Evolutionary conservation across 1,284 basidiomycete species (phyloP), one percentile per base, ranked within the genome.

Genomic region (Malassezia yamatoensis): DNA sequence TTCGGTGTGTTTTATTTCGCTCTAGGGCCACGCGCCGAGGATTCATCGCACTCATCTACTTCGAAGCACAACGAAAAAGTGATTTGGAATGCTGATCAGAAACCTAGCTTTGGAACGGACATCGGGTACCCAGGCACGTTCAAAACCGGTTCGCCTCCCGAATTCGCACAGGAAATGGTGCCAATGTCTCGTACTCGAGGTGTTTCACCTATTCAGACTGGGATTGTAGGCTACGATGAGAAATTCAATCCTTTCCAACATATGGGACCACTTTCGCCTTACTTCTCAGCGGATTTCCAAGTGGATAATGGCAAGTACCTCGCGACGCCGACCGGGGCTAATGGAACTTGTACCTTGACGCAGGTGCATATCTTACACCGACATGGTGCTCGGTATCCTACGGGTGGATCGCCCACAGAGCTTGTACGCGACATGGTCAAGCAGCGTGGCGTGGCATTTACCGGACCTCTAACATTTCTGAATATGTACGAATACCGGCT

Each of bases 191-290:
- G 50, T 9, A 68, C 65, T 9, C 53, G 68, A 18, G 69, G 68
- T 8, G 54, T 60, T 0, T 60, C 60, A 1, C 67, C 70, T 16
- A 66, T 72, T 24, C 64, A 70, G 45, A 72, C 69, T 33, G 43
- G 52, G 41, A 54, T 72, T 9, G 64, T 70, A 0, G 59, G 62
- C 21, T 60, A 63, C n/a, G 59, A 55, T 18, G 15, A 18, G 1
- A 52, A 53, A 42, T 70, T 70, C 49, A 60, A 65, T 20, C 63
- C 68, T 2, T 74, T 73, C 38, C 55, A 66, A 35, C 69, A 72
- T 42, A 74, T 74, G 72, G 72, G 72, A 15, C 67, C 68, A 9
- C 54, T 73, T 8, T 65, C 70, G 1, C 72, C 72, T 1, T 74
- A 74, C 53, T 34, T 56, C 12, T 65, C 72, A 0, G 64, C 67